phyloP scores from a whole-genome alignment of 768 basidiomycete genomes.

The Termitomyces heimii region DNA sequence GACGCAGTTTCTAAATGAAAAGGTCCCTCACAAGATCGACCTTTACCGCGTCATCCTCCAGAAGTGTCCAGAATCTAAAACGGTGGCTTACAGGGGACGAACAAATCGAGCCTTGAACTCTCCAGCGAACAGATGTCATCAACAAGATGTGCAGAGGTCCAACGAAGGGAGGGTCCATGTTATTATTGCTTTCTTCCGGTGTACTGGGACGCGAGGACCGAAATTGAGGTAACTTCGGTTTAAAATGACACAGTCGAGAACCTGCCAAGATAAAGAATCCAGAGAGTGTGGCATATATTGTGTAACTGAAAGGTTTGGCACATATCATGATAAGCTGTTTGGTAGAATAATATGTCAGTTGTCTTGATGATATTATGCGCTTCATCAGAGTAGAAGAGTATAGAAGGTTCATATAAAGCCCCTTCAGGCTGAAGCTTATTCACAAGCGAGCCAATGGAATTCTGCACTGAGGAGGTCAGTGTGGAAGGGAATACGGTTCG shows the following conservation, averaged over 20 bases:
- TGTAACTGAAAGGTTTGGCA: neutral
- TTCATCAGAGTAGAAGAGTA: slow-evolving; percentile 1
- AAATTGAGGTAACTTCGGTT: neutral
- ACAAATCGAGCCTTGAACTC: neutral
- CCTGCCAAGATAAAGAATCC: neutral
- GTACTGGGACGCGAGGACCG: too few relatives aligned
- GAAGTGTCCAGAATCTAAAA: neutral
- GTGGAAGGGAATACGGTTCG: too few relatives aligned
- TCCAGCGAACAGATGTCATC: neutral
- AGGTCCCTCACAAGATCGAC: neutral
- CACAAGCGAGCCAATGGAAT: neutral
- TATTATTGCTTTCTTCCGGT: too few relatives aligned
- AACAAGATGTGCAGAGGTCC: neutral
- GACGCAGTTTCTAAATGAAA: neutral
- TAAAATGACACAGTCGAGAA: neutral
- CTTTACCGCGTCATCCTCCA: neutral
- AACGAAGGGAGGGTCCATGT: neutral
- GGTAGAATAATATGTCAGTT: neutral
- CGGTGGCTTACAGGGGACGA: neutral
- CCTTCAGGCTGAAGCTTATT: neutral
- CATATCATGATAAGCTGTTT: neutral
- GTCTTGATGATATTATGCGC: neutral
- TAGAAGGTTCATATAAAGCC: neutral
- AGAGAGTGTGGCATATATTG: neutral
- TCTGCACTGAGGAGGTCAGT: too few relatives aligned